Percentiles rank a stretch among this genome's conserved stretches.
phyloP scores from a whole-genome alignment of 371 early-diverging fungal species.

The Syncephalastrum sp. region DNA sequence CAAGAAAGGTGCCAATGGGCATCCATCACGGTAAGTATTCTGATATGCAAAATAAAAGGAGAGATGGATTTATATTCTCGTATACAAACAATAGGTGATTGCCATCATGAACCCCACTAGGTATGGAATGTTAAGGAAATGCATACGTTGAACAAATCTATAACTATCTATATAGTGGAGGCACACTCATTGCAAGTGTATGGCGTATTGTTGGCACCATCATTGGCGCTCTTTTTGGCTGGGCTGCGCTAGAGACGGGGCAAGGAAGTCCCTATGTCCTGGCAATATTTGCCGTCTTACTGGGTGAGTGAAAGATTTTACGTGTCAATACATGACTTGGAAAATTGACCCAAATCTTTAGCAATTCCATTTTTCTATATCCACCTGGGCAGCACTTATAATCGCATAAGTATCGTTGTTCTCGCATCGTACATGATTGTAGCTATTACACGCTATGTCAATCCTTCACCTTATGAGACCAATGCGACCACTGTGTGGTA shows the following conservation, averaged over 20 bases:
- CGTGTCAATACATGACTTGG: background rate
- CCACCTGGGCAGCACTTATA: slow-evolving; percentile 43
- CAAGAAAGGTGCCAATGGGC: slow-evolving; percentile 59
- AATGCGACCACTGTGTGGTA: slow-evolving; percentile 43
- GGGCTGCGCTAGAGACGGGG: slow-evolving; percentile 49
- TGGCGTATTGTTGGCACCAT: slow-evolving; percentile 59
- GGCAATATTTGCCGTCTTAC: slow-evolving; percentile 49
- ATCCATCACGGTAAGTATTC: slow-evolving; percentile 33
- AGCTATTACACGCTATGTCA: slow-evolving; percentile 32
- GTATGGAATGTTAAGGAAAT: slow-evolving; percentile 10
- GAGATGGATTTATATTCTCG: background rate
- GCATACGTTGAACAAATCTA: background rate
- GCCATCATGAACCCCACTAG: slow-evolving; percentile 61
- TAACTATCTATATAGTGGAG: slow-evolving; percentile 35
- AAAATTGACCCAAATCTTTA: slow-evolving; percentile 8
- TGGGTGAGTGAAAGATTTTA: slow-evolving; percentile 32
- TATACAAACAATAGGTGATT: slow-evolving; percentile 26
- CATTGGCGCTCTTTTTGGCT: slow-evolving; percentile 48
- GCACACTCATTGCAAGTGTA: slow-evolving; percentile 49
- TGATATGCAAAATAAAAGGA: background rate
- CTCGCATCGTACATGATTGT: slow-evolving; percentile 41
- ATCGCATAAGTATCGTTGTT: slow-evolving; percentile 42
- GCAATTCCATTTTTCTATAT: slow-evolving; percentile 47
- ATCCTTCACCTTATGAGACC: slow-evolving; percentile 30
- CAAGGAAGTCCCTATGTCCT: slow-evolving; percentile 51